phyloP scores from a whole-genome alignment of 2,329 filamentous ascomycete genomes.

The Cladosporium sp. region DNA sequence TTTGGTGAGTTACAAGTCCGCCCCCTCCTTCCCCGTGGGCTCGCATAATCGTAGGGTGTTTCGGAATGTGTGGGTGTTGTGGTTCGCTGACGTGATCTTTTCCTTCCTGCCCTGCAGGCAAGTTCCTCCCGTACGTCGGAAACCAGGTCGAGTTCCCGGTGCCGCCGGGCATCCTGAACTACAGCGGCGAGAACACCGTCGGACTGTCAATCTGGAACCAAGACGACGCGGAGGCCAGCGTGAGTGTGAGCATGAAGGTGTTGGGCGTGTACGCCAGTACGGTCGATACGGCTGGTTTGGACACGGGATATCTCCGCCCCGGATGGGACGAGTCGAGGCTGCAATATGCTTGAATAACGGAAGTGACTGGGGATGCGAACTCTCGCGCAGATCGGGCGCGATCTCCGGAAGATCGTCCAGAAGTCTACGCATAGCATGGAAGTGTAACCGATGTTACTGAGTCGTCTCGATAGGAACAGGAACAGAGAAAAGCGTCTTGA shows the following conservation, averaged over 20 bases:
- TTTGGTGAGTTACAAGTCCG: constrained; percentile 18
- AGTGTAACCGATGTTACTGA: neutral
- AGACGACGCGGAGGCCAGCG: constrained; percentile 47
- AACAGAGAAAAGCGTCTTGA: neutral
- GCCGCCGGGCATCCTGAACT: constrained; percentile 59
- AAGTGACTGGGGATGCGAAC: neutral
- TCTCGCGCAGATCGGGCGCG: neutral
- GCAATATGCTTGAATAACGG: constrained; percentile 12
- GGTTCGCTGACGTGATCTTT: constrained; percentile 16
- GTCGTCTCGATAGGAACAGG: neutral
- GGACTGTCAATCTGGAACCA: constrained; percentile 61
- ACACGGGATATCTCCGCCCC: constrained; percentile 52
- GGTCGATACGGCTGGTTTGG: constrained; percentile 51
- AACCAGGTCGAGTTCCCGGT: constrained; percentile 63
- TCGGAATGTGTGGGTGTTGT: neutral
- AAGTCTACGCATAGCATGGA: neutral
- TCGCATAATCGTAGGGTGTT: neutral
- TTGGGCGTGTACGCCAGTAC: constrained; percentile 43
- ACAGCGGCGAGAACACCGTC: constrained; percentile 59
- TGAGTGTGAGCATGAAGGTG: constrained; percentile 22
- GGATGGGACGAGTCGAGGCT: constrained; percentile 43
- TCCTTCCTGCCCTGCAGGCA: constrained; percentile 44
- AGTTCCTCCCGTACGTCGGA: constrained; percentile 60
- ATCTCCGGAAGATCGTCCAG: neutral
- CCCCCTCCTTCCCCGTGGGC: neutral